Percentiles rank a stretch among this genome's conserved stretches.
Evolutionary conservation across 2,329 filamentous ascomycete species (phyloP).

Genomic region (Ceratocystis diversiconidia): DNA sequence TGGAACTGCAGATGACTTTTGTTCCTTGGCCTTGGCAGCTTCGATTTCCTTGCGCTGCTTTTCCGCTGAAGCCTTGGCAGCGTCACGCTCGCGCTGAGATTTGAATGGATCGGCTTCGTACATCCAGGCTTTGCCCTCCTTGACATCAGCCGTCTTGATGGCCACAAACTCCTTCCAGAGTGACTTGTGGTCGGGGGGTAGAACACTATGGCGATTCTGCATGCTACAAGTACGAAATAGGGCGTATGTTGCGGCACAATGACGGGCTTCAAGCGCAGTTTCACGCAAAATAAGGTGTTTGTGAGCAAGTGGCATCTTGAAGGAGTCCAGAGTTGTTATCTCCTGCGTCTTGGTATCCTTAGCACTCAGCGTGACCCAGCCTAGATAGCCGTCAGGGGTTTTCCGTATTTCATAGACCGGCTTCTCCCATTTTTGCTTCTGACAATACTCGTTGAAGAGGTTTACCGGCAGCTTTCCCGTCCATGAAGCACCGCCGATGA

Average conservation of each 20-base stretch:
- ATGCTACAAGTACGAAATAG: constrained; percentile 87
- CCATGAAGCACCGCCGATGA: constrained; percentile 93
- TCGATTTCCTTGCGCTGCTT: constrained; percentile 66
- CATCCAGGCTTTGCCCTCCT: constrained; percentile 67
- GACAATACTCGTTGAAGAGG: constrained; percentile 82
- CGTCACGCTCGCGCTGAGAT: constrained; percentile 63
- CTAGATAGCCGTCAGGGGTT: constrained; percentile 59
- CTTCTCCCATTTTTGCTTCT: constrained; percentile 89
- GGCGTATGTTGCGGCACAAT: constrained; percentile 84
- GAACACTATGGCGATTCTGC: constrained; percentile 88
- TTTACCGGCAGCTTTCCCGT: constrained; percentile 94
- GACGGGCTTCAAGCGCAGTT: constrained; percentile 76
- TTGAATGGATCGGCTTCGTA: constrained; percentile 93
- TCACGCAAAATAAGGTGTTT: constrained; percentile 62
- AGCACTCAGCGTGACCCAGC: constrained; percentile 63
- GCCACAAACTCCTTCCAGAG: constrained; percentile 85
- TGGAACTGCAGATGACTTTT: constrained; percentile 27
- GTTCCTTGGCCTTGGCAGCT: constrained; percentile 48
- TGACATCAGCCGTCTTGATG: constrained; percentile 67
- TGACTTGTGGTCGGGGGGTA: constrained; percentile 78
- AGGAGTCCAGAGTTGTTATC: constrained; percentile 58
- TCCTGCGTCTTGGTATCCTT: constrained; percentile 74
- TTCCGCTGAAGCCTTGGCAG: constrained; percentile 58
- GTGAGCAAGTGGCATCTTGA: constrained; percentile 64
- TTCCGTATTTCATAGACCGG: constrained; percentile 79